phyloP scores from a whole-genome alignment of 495 filamentous ascomycete species.

The Tuber melanosporum region DNA sequence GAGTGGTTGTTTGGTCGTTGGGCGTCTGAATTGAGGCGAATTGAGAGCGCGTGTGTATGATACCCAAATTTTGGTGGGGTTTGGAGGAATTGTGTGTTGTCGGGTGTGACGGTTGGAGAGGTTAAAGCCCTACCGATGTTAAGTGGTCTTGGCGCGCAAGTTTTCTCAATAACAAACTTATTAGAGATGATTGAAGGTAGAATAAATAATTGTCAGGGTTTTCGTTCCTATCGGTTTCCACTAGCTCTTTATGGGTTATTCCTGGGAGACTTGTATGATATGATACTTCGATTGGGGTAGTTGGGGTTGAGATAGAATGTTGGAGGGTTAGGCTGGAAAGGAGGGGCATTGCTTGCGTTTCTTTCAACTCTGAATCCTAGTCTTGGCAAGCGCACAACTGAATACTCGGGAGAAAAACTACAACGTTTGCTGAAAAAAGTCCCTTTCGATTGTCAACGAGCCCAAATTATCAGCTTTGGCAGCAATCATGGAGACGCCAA shows the following conservation, averaged over 20 bases:
- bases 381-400: not conserved
- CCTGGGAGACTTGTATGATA: not conserved
- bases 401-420: not conserved
- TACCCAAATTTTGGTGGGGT: constrained; percentile 20
- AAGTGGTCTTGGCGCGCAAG: constrained; percentile 11
- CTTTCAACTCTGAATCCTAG: not conserved
- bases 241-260: not conserved
- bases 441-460: not conserved
- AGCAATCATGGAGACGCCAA: constrained; percentile 39
- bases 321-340: not conserved
- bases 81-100: constrained; percentile 12
- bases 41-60: constrained; percentile 11
- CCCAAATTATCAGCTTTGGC: not conserved
- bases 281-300: not conserved
- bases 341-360: not conserved
- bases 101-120: constrained; percentile 19
- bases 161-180: not conserved
- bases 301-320: not conserved
- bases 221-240: not conserved
- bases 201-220: not conserved
- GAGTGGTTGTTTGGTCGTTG: not conserved
- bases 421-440: not conserved
- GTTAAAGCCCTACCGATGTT: constrained; percentile 24
- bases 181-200: not conserved
- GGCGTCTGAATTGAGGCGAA: constrained; percentile 15